Base-by-base conservation (phyloP, 75 land plant genomes). In the Azolla pinnata region DNA sequence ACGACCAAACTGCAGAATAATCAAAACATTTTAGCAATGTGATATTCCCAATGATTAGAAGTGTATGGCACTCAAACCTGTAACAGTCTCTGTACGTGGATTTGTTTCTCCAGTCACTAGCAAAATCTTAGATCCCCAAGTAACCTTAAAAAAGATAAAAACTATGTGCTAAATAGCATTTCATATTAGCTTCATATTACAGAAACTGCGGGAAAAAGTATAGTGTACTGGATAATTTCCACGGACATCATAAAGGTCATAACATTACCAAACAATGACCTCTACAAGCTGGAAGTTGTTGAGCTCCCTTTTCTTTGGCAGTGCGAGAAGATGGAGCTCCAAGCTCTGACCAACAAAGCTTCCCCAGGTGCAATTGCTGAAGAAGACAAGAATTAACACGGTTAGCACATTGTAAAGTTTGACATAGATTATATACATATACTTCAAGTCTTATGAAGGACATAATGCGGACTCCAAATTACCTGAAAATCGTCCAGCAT, bases 401-500 rank as follows among this genome's bases (percentile, higher is more conserved):
- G n/a, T n/a, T n/a, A n/a, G n/a, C n/a, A n/a, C n/a, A n/a, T n/a
- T n/a, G n/a, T n/a, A n/a, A n/a, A n/a, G n/a, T n/a, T n/a, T n/a
- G n/a, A n/a, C n/a, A n/a, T n/a, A n/a, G n/a, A n/a, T n/a, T n/a
- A n/a, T n/a, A n/a, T n/a, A n/a, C n/a, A n/a, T n/a, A n/a, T n/a
- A n/a, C n/a, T n/a, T n/a, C n/a, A n/a, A n/a, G n/a, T n/a, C n/a
- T n/a, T n/a, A n/a, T n/a, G n/a, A n/a, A n/a, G n/a, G n/a, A n/a
- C n/a, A n/a, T n/a, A n/a, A n/a, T n/a, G n/a, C n/a, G n/a, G n/a
- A n/a, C n/a, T n/a, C n/a, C n/a, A n/a, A n/a, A 30, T 27, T 61
- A 88, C 98, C 86, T 82, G 86, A 17, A 85, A 86, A 71, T 93
- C 98, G 23, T 83, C 83, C 40, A 83, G 68, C 51, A 80, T 50